These are phyloP conservation scores for Blastocladiella emersonii DNA, from an alignment of 371 early-diverging fungal species.

Conservation along the genomic window DNA sequence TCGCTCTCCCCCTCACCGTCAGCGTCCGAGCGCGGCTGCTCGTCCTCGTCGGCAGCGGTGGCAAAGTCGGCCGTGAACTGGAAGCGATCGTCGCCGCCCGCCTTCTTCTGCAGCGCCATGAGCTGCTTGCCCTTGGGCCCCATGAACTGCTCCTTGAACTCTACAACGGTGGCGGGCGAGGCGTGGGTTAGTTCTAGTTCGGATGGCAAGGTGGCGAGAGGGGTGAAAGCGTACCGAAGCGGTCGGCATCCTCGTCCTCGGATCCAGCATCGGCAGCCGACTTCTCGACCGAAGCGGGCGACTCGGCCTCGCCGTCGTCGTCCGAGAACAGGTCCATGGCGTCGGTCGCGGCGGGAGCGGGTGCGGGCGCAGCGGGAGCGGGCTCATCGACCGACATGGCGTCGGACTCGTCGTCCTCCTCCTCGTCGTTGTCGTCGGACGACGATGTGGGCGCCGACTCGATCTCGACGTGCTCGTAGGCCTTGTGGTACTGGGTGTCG, in stretches of 20 bases:
- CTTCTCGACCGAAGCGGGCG: too few species aligned
- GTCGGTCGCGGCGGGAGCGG: too few species aligned
- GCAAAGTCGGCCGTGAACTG: conserved; percentile 1
- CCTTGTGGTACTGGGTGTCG: too few species aligned
- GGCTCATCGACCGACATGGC: neutral
- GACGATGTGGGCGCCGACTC: too few species aligned
- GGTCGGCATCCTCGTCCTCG: neutral
- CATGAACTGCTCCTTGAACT: neutral
- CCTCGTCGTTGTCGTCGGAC: neutral
- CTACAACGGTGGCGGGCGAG: neutral
- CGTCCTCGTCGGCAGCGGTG: neutral
- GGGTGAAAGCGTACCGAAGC: neutral
- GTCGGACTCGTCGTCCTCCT: neutral
- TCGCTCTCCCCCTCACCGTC: neutral
- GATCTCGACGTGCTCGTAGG: too few species aligned
- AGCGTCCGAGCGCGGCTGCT: too few species aligned
- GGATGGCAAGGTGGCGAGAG: neutral
- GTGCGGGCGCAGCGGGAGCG: too few species aligned
- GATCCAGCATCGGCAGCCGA: neutral
- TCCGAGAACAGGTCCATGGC: neutral
- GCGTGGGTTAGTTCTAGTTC: too few species aligned
- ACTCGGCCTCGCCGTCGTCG: neutral
- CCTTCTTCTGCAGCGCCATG: neutral
- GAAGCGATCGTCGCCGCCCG: conserved; percentile 2
- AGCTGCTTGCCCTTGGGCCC: neutral